Conservation (phyloP, 768 basidiomycete genomes). For the Sutorius australiensis region DNA sequence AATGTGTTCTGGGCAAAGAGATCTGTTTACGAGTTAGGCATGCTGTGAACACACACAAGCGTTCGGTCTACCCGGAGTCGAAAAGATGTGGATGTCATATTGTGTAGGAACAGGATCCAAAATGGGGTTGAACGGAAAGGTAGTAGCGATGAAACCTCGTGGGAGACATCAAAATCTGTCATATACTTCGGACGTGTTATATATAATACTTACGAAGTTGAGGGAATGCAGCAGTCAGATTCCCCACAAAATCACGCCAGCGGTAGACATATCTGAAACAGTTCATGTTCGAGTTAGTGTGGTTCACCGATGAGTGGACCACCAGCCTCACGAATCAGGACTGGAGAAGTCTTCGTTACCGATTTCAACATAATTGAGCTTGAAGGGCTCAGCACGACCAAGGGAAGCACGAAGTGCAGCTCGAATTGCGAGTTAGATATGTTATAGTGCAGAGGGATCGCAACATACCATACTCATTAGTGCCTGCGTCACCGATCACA, state of each 20-base stretch:
- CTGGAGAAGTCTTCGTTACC: slow-evolving; percentile 55
- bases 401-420: slow-evolving; percentile 50
- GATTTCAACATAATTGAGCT: slow-evolving; percentile 45
- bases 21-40: slow-evolving; percentile 10
- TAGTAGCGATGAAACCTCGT: slow-evolving; percentile 55
- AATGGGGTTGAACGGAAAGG: slow-evolving; percentile 39
- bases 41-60: no score
- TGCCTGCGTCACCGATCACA: slow-evolving; percentile 48
- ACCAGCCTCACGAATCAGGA: slow-evolving; percentile 27
- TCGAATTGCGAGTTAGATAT: slow-evolving; percentile 13
- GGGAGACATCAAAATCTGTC: no score
- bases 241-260: slow-evolving; percentile 46
- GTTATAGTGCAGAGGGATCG: slow-evolving; percentile 12
- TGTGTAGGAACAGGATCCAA: slow-evolving; percentile 47
- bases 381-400: slow-evolving; percentile 52
- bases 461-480: slow-evolving; percentile 30
- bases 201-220: background rate
- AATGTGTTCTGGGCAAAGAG: slow-evolving; percentile 47
- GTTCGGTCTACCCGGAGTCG: slow-evolving; percentile 35
- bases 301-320: background rate
- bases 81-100: slow-evolving; percentile 56
- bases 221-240: slow-evolving; percentile 33
- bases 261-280: slow-evolving; percentile 43
- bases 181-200: no score
- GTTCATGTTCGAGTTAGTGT: background rate